A percentile compares a stretch with the other conserved stretches of the same genome.
Evolutionary conservation across 768 basidiomycete genomes (phyloP).

Genomic region (Mycena belliarum): DNA sequence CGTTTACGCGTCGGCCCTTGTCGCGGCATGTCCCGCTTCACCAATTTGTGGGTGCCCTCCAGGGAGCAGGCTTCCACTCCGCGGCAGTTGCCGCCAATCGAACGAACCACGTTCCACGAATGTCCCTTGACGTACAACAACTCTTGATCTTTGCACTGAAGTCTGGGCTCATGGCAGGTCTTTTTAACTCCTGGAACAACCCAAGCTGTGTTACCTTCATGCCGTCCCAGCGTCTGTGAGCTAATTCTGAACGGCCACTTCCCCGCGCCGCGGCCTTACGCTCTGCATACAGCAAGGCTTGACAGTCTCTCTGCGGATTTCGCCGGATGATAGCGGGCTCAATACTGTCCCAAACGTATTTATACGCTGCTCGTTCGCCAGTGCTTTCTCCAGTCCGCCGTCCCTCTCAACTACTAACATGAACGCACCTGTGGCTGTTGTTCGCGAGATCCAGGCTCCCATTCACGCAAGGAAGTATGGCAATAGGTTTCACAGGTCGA

Average conservation of each 20-base stretch:
- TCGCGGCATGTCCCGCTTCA: conserved; percentile 1
- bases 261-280: conserved; percentile 17
- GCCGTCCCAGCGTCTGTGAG: neutral
- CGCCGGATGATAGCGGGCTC: conserved; percentile 12
- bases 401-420: neutral
- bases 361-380: neutral
- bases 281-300: neutral
- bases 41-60: neutral
- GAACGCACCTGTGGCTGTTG: neutral
- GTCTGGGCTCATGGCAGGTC: neutral
- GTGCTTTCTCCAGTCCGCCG: neutral
- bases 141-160: neutral
- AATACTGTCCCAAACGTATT: conserved; percentile 2
- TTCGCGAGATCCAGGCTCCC: conserved; percentile 13
- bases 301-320: neutral
- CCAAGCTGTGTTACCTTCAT: neutral
- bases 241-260: conserved; percentile 3
- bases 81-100: conserved; percentile 8
- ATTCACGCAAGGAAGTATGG: conserved; percentile 8
- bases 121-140: conserved; percentile 8
- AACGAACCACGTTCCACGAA: conserved; percentile 3
- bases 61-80: too few species aligned
- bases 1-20: neutral
- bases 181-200: neutral
- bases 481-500: neutral